Percentiles rank a stretch among this genome's conserved stretches.
Conservation (phyloP, 257 asterid genomes). For the Nicotiana undulata region DNA sequence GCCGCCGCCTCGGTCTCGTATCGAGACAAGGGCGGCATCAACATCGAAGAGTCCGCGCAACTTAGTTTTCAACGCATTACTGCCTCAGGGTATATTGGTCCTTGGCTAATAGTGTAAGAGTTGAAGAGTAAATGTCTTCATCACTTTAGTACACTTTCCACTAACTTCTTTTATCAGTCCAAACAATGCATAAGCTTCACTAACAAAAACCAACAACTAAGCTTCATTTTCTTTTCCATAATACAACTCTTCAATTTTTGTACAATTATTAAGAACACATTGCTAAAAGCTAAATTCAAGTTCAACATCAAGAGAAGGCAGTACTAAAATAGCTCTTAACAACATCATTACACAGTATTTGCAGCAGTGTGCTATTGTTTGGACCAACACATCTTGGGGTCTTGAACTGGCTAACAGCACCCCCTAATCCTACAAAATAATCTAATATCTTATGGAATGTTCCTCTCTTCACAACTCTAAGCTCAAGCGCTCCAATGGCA, state of each 20-base stretch:
- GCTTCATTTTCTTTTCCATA: not conserved
- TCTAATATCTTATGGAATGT: conserved; percentile 85
- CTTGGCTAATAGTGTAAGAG: no score
- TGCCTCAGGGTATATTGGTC: no score
- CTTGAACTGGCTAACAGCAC: conserved; percentile 97
- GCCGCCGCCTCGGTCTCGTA: no score
- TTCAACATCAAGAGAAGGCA: conserved; percentile 20
- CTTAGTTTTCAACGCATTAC: no score
- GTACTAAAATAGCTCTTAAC: conserved; percentile 68
- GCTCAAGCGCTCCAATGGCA: conserved; percentile 70
- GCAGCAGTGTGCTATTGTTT: conserved; percentile 41
- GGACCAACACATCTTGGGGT: conserved; percentile 86
- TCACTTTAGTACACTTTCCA: not conserved
- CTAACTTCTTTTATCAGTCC: not conserved
- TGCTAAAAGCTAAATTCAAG: not conserved
- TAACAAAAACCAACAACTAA: not conserved
- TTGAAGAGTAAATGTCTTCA: not conserved
- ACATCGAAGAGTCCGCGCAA: no score
- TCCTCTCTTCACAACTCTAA: conserved; percentile 54
- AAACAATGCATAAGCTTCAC: not conserved
- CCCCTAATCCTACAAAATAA: conserved; percentile 80
- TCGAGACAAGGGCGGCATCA: no score
- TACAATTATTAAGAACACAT: not conserved
- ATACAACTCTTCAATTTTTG: not conserved
- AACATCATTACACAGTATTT: conserved; percentile 44